Base-by-base conservation (phyloP, 257 asterid species). In the Rhazya stricta region DNA sequence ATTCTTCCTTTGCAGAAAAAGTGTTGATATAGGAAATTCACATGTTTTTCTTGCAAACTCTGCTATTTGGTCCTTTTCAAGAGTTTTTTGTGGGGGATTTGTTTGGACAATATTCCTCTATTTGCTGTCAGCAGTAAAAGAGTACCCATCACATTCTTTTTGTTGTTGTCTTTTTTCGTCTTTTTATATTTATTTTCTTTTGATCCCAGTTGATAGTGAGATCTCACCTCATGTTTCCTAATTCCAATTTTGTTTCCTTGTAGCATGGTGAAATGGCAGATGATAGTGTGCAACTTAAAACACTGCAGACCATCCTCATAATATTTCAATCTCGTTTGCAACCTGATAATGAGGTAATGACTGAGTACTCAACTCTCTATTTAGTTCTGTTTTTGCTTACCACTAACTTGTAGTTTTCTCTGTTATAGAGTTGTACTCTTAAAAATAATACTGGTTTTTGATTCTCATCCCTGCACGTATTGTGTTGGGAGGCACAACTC, bases 221-320 rank as follows among this genome's bases (percentile, higher is more conserved):
- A 51, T 51, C 58, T 79, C 29, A 51, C 21, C 58, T 79, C 29
- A 30, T 77, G 42, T 62, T 60, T 21, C 74, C 73, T 60, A 23
- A 72, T 74, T 72, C 27, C 7, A 32, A 46, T 32, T 69, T 80
- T 58, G 11, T 56, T 61, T 41, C 42, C 67, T 18, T 43, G 68
- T 89, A 94, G 99, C 99, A 94, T 60, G 89, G 96, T 83, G 98
- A 94, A 85, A 94, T 94, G 96, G 92, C 89, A 56, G 98, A 94
- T 79, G 99, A 94, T 79, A 85, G 88, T 77, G 83, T 94, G 81
- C 99, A 94, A 73, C 92, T 94, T 65, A 94, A 92, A 88, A 90
- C 98, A 77, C 83, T 94, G 81, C 99, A 94, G 79, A 94, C 99
- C 65, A 91, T 94, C 80, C 92, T 94, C 80, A 78, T 92, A 75